Base-by-base conservation (phyloP, 495 filamentous ascomycete genomes). In the Staphylotrichum longicolle region DNA sequence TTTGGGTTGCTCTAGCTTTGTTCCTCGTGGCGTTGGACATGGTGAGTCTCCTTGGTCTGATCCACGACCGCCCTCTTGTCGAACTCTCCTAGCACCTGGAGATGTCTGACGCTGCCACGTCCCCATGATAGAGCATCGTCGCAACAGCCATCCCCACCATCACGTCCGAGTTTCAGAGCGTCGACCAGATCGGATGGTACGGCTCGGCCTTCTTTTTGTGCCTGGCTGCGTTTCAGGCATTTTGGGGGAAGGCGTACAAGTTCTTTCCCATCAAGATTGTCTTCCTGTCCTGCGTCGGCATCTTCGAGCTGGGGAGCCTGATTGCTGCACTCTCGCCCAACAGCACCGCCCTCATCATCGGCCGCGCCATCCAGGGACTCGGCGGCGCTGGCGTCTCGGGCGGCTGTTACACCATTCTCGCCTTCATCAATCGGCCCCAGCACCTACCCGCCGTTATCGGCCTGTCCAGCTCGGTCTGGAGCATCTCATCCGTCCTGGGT, bases 281-380 rank as follows among this genome's bases (percentile, higher is more conserved):
- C 9, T 84, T 78, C 57, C 50, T 82, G 7, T 37, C 63, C 12
- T 64, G 74, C 11, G 70, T 81, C 34, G 46, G 75, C 34, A 60
- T 84, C 33, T 85, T 83, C 63, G 79, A 83, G 58, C 42, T 82
- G 32, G 84, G 84, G 0, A 82, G 78, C 32, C 72, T 80, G 3
- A 67, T 86, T 35, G 86, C 83, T 54, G 84, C 75, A 57, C 76
- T 77, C 8, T 82, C 83, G 3, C 84, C 83, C 0, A 82, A 72
- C 49, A 83, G 80, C 12, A 65, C 67, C 5, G 76, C 79, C 30
- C 72, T 86, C 32, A 86, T 86, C 50, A 60, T 84, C 27, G 83
- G 84, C 7, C 78, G 84, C 47, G 82, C 83, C 41, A 71, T 87
- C 20, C 80, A 82, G 40, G 84, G 84, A 9, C 40, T 80, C 37